Evolutionary conservation across 257 asterid genomes (phyloP), one percentile per base, ranked within the genome.

Genomic region (Solanum arcanum): DNA sequence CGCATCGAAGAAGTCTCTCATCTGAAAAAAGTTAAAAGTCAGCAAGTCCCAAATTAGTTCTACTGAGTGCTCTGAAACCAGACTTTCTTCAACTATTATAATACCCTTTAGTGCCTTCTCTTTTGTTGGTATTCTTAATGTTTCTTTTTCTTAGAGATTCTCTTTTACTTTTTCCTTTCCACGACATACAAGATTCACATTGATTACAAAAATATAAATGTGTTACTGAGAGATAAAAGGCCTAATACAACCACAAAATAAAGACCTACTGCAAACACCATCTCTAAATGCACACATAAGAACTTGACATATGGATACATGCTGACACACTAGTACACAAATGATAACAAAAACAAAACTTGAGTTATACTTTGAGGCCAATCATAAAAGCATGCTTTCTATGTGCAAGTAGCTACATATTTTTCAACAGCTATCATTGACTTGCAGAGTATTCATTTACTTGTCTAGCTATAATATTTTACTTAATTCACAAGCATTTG

Each of bases 1-100:
- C 87, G 89, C 95, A 0, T 90, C 88, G 75, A 92, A 93, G 78
- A 94, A 93, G 77, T 94, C 97, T 89, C 94, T 94, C 95, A 95
- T 93, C 99, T 96, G 95, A 87, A 85, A 85, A 77, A 80, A 59
- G 25, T 44, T 25, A 18, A 18, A 27, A 70, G 31, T 39, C 75
- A 41, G 77, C 10, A 80, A 80, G 20, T 49, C 69, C 42, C 68
- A 80, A 80, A 49, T 80, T 49, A 80, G 31, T 80, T 35, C 27
- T 80, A 27, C 29, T 47, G 42, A 80, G 84, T 15, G 18, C 42
- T 78, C 66, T 16, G 66, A 78, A 78, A 25, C 27, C 25, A 73
- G 27, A 78, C 42, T 27, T 46, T 78, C 84, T 27, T 27, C 68
- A 35, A 46, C 27, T 78, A 31, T 2, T 27, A 49, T 78, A 27